Percentiles rank a stretch among this genome's conserved stretches.
phyloP scores from a whole-genome alignment of 1,139 yeast species.

The Taiozyma sp. region DNA sequence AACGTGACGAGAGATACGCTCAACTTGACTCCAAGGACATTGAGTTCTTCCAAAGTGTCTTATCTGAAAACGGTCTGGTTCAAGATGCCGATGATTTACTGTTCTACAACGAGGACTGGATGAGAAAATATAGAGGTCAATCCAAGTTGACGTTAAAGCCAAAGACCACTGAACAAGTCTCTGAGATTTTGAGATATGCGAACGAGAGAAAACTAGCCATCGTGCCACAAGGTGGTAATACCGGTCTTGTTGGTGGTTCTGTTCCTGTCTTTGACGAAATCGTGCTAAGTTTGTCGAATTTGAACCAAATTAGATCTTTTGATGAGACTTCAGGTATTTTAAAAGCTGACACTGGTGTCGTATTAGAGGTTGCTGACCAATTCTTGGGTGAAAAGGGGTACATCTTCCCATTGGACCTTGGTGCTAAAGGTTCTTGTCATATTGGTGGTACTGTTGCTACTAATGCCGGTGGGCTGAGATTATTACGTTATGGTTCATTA shows the following conservation, averaged over 20 bases:
- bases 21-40: constrained; percentile 52
- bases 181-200: constrained; percentile 75
- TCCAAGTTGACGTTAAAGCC: constrained; percentile 82
- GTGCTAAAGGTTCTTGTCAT: constrained; percentile 97
- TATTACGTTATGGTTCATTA: constrained; percentile 84
- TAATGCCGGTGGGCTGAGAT: constrained; percentile 91
- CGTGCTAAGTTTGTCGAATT: constrained; percentile 57
- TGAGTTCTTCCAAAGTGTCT: constrained; percentile 51
- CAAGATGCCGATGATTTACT: constrained; percentile 57
- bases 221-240: constrained; percentile 97
- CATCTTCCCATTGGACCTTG: constrained; percentile 90
- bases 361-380: constrained; percentile 80
- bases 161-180: constrained; percentile 71
- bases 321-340: constrained; percentile 80
- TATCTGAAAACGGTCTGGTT: constrained; percentile 42
- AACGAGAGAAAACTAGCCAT: constrained; percentile 74
- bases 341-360: constrained; percentile 88
- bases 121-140: constrained; percentile 90
- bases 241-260: constrained; percentile 95
- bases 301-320: constrained; percentile 79
- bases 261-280: constrained; percentile 92
- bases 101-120: constrained; percentile 88
- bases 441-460: constrained; percentile 96
- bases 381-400: constrained; percentile 75
- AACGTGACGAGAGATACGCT: constrained; percentile 39